Evolutionary conservation across 1,284 basidiomycete species (phyloP).

Genomic region (Mixia osmundae): DNA sequence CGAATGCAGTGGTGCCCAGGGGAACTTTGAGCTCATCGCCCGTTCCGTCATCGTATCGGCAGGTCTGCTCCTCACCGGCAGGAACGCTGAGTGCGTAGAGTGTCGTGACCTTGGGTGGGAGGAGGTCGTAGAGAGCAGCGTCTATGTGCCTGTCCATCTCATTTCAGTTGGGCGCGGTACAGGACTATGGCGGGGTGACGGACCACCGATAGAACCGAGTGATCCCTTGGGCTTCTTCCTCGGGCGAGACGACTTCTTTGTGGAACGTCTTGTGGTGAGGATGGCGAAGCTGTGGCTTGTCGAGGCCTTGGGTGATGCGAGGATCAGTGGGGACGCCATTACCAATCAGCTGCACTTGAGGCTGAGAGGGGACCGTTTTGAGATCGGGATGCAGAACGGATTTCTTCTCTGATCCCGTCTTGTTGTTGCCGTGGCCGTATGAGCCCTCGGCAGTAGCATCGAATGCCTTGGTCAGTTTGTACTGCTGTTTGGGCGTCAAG

Average conservation of each 20-base stretch:
- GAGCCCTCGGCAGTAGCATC: too few species aligned
- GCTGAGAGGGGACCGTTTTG: constrained; percentile 20
- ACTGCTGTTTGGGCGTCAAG: too few species aligned
- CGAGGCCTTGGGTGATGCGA: constrained; percentile 11
- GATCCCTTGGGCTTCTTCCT: constrained; percentile 46
- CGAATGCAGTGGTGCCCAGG: constrained; percentile 59
- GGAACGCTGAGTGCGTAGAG: constrained; percentile 61
- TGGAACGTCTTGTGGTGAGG: constrained; percentile 76
- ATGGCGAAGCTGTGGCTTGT: constrained; percentile 31
- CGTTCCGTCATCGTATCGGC: constrained; percentile 69
- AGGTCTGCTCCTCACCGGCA: constrained; percentile 37
- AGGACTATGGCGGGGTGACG: constrained; percentile 3
- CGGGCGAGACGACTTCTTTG: constrained; percentile 47
- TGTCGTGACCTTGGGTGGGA: constrained; percentile 53
- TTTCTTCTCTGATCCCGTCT: constrained; percentile 10
- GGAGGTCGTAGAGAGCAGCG: constrained; percentile 62
- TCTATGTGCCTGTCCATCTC: constrained; percentile 43
- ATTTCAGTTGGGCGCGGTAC: not conserved
- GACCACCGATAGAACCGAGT: constrained; percentile 72
- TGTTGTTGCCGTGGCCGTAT: constrained; percentile 19
- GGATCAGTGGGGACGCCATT: constrained; percentile 16
- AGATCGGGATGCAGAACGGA: constrained; percentile 22
- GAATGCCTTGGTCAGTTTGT: too few species aligned
- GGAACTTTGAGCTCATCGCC: constrained; percentile 60
- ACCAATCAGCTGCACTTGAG: constrained; percentile 23